Percentiles rank a stretch among this genome's conserved stretches.
Evolutionary conservation across 2,329 filamentous ascomycete genomes (phyloP).

Genomic region (Pyrenophora seminiperda): DNA sequence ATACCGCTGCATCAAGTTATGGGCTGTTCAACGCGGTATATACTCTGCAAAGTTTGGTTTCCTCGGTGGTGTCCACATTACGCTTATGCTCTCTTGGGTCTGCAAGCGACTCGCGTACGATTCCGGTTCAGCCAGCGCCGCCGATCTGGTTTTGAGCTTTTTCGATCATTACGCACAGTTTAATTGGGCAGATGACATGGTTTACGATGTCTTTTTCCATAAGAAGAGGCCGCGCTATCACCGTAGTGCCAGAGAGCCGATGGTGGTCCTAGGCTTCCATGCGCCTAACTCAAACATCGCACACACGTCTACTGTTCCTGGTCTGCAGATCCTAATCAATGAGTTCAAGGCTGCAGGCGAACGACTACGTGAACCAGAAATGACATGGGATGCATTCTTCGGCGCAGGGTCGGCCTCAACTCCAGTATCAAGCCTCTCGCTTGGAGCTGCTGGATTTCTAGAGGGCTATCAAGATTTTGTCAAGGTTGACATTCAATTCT

Average conservation of each 20-base stretch:
- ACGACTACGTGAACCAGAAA: slow-evolving; percentile 43
- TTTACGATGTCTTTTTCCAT: slow-evolving; percentile 65
- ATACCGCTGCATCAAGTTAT: slow-evolving; percentile 65
- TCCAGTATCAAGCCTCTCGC: not conserved
- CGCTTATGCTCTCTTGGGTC: slow-evolving; percentile 64
- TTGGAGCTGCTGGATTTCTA: slow-evolving; percentile 55
- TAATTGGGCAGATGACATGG: slow-evolving; percentile 61
- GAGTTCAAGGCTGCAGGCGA: slow-evolving; percentile 58
- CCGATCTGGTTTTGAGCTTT: slow-evolving; percentile 63
- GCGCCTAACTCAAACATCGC: slow-evolving; percentile 66
- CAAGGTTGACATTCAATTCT: slow-evolving; percentile 68
- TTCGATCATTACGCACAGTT: slow-evolving; percentile 67
- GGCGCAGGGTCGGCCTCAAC: not conserved
- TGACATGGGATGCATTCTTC: slow-evolving; percentile 42
- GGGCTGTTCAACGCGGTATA: slow-evolving; percentile 66
- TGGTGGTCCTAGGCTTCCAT: slow-evolving; percentile 68
- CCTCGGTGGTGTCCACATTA: slow-evolving; percentile 68
- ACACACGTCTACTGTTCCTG: slow-evolving; percentile 59
- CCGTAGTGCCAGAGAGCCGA: slow-evolving; percentile 62
- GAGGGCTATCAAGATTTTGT: slow-evolving; percentile 60
- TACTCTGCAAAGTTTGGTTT: slow-evolving; percentile 70
- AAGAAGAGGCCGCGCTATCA: slow-evolving; percentile 53
- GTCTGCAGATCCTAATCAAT: slow-evolving; percentile 56
- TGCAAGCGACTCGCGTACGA: slow-evolving; percentile 55
- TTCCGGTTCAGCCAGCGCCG: slow-evolving; percentile 49